These are phyloP conservation scores for Aurantiochytrium sp. DNA, from an alignment of 108 stramenopile species.

Conservation along the genomic window DNA sequence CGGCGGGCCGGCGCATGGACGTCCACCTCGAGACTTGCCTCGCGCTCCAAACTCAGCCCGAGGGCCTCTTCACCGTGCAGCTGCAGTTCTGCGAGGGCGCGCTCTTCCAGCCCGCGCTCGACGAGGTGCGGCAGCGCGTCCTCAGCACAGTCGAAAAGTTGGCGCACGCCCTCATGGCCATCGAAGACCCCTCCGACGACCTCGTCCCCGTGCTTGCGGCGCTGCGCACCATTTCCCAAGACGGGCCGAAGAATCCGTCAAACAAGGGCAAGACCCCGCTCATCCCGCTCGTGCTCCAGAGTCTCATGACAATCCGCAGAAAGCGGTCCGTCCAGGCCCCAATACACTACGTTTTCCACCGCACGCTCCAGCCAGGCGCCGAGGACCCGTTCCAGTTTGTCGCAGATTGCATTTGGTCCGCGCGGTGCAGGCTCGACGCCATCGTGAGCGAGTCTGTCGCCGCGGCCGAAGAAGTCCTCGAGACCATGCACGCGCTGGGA, in stretches of 20 bases:
- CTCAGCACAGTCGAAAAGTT: not conserved
- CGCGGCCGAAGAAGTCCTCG: not conserved
- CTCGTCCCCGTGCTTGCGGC: slow-evolving; percentile 18
- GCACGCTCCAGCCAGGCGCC: not conserved
- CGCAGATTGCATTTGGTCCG: not conserved
- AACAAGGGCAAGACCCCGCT: not conserved
- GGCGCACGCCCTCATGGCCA: not conserved
- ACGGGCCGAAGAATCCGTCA: no score
- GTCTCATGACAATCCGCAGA: not conserved
- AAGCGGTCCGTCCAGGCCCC: not conserved
- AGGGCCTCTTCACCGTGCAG: not conserved
- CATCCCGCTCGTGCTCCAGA: not conserved
- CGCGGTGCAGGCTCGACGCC: not conserved
- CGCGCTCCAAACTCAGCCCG: not conserved
- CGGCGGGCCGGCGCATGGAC: not conserved
- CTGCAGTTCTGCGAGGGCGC: not conserved
- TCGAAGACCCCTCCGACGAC: not conserved
- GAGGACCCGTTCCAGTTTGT: not conserved
- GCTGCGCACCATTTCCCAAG: not conserved
- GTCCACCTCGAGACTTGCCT: not conserved
- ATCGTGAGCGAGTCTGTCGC: not conserved
- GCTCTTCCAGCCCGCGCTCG: not conserved
- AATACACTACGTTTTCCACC: not conserved
- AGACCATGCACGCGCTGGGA: not conserved
- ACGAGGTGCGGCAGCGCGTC: not conserved